These are phyloP conservation scores for Lachnum nothofagi DNA, from an alignment of 2,329 filamentous ascomycete genomes.

Conservation along the genomic window DNA sequence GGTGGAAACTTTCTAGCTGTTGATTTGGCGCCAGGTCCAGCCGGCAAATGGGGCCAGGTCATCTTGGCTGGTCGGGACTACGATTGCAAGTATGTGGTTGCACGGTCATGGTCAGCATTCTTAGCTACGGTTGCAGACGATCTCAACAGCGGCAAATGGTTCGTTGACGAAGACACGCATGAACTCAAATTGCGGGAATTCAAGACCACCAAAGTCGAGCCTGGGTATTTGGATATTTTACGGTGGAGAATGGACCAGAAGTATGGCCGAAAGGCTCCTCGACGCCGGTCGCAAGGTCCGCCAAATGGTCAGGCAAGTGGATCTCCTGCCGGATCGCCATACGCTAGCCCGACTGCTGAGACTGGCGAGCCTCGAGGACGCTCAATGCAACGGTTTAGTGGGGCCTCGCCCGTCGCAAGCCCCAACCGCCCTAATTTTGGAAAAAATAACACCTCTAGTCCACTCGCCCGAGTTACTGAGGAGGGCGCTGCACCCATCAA, in stretches of 20 bases:
- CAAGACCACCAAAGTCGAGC: slow-evolving; percentile 82
- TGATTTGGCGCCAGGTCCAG: slow-evolving; percentile 84
- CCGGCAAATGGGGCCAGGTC: slow-evolving; percentile 90
- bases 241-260: slow-evolving; percentile 96
- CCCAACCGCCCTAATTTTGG: slow-evolving; percentile 61
- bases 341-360: slow-evolving; percentile 60
- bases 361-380: slow-evolving; percentile 60
- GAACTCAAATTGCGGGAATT: slow-evolving; percentile 93
- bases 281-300: slow-evolving; percentile 48
- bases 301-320: slow-evolving; percentile 33
- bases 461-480: slow-evolving; percentile 69
- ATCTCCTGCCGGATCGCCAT: slow-evolving; percentile 53
- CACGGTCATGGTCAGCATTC: slow-evolving; percentile 85
- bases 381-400: slow-evolving; percentile 64
- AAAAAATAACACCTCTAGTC: slow-evolving; percentile 67
- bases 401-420: slow-evolving; percentile 57
- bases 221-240: slow-evolving; percentile 88
- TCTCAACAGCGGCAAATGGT: slow-evolving; percentile 81
- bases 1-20: slow-evolving; percentile 96
- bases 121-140: slow-evolving; percentile 86
- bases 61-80: slow-evolving; percentile 97
- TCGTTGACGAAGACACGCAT: slow-evolving; percentile 83
- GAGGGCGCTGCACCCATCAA: slow-evolving; percentile 41
- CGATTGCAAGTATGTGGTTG: slow-evolving; percentile 95
- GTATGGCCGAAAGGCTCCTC: slow-evolving; percentile 58